phyloP scores from a whole-genome alignment of 163 green algal species.

The Volvox carteri region DNA sequence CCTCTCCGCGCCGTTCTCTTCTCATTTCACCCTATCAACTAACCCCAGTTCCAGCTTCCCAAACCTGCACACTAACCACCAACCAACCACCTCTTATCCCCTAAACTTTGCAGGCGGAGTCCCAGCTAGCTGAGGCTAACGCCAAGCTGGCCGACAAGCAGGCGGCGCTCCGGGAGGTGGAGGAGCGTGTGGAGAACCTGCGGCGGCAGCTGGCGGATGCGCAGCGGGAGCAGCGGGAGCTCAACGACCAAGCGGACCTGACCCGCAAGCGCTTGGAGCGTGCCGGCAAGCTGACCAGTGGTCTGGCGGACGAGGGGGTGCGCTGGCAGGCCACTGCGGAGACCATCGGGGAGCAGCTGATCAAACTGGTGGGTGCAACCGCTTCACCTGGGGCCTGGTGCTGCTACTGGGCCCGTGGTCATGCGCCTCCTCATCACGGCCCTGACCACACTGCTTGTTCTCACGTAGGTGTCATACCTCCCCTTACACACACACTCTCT shows the following conservation, averaged over 20 bases:
- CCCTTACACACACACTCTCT: too few relatives aligned
- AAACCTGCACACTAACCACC: too few relatives aligned
- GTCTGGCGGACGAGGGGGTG: constrained; percentile 85
- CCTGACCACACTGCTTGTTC: too few relatives aligned
- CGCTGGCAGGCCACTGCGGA: constrained; percentile 82
- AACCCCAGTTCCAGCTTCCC: too few relatives aligned
- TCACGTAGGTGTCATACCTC: too few relatives aligned
- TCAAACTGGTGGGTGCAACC: constrained; percentile 75
- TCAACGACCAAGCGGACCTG: constrained; percentile 85
- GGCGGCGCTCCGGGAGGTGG: constrained; percentile 72
- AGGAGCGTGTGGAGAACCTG: constrained; percentile 77
- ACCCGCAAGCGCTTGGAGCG: constrained; percentile 81
- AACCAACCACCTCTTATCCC: constrained; percentile 69
- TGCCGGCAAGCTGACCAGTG: constrained; percentile 87
- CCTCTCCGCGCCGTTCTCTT: too few relatives aligned
- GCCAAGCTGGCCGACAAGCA: constrained; percentile 81
- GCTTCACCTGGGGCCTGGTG: not conserved
- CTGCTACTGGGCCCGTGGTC: not conserved
- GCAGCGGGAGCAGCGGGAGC: constrained; percentile 82
- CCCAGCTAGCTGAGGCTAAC: constrained; percentile 72
- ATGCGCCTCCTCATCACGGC: too few relatives aligned
- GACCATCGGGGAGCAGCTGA: constrained; percentile 69
- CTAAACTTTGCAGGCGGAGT: constrained; percentile 64
- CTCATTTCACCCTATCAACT: too few relatives aligned
- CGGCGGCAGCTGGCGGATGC: constrained; percentile 74